These are phyloP conservation scores for Adansonia gregorii DNA, from an alignment of 441 rosid species.

Conservation along the genomic window DNA sequence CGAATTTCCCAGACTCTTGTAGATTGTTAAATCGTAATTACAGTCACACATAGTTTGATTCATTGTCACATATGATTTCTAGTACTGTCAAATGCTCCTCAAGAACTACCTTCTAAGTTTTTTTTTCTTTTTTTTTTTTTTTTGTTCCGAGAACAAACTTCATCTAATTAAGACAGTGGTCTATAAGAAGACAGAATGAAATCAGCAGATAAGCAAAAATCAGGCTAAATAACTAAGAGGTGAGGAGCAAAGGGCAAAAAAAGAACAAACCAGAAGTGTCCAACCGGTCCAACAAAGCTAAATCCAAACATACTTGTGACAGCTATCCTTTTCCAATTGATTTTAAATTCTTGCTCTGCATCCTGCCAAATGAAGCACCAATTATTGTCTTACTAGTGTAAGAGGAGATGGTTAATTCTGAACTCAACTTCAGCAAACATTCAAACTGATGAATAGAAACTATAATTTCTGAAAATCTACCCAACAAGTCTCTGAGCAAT, in stretches of 20 bases:
- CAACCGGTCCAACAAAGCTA: conserved; percentile 95
- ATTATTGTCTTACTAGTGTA: neutral
- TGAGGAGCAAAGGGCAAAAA: conserved; percentile 29
- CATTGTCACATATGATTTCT: neutral
- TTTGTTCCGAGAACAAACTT: neutral
- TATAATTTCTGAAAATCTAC: neutral
- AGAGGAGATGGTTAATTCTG: neutral
- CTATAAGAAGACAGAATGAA: neutral
- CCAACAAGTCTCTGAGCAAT: neutral
- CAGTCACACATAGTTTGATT: neutral
- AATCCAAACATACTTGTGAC: conserved; percentile 82
- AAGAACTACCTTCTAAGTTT: neutral
- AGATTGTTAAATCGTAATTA: neutral
- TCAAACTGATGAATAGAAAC: neutral
- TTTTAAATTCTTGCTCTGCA: conserved; percentile 54
- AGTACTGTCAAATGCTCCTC: neutral
- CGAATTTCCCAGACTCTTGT: neutral
- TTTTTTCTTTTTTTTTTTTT: neutral
- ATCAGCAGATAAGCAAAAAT: neutral
- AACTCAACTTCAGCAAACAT: neutral
- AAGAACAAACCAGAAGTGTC: conserved; percentile 86
- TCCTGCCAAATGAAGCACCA: conserved; percentile 45
- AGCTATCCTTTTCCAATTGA: conserved; percentile 88
- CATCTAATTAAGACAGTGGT: neutral
- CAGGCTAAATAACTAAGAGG: neutral